Evolutionary conservation across 2,329 filamentous ascomycete genomes (phyloP).

Genomic region (Alternaria ethzedia): DNA sequence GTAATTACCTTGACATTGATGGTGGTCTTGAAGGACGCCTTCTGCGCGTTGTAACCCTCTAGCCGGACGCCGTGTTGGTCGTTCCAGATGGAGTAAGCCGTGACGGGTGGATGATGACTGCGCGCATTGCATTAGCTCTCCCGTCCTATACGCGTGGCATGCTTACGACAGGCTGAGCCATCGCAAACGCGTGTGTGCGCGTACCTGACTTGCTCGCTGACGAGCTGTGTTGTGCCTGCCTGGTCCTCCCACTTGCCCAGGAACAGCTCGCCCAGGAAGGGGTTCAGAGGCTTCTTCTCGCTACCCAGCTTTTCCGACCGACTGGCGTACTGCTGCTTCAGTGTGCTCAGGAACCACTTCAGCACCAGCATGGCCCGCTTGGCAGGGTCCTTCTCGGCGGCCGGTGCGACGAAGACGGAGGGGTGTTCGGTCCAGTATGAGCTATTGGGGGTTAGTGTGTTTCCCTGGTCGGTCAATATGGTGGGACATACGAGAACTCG

Average conservation of each 20-base stretch:
- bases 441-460: fast-evolving
- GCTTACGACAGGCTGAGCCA: background rate
- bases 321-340: constrained; percentile 83
- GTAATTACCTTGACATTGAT: constrained; percentile 77
- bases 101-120: constrained; percentile 90
- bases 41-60: constrained; percentile 92
- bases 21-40: constrained; percentile 90
- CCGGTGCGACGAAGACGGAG: constrained; percentile 78
- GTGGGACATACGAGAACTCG: constrained; percentile 54
- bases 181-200: background rate
- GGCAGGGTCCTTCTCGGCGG: constrained; percentile 76
- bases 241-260: constrained; percentile 87
- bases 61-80: constrained; percentile 76
- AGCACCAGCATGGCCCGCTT: constrained; percentile 87
- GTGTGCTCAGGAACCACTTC: constrained; percentile 92
- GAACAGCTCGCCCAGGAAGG: constrained; percentile 94
- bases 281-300: constrained; percentile 98
- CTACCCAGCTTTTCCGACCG: constrained; percentile 82
- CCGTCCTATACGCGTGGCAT: background rate
- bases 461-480: fast-evolving
- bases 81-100: constrained; percentile 92
- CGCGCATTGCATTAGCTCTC: constrained; percentile 13
- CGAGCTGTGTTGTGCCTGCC: constrained; percentile 79
- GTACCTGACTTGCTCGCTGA: constrained; percentile 91
- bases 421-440: constrained; percentile 65